Evolutionary conservation across 257 asterid species (phyloP), one percentile per base, ranked within the genome.

Genomic region (Nicotiana knightiana): DNA sequence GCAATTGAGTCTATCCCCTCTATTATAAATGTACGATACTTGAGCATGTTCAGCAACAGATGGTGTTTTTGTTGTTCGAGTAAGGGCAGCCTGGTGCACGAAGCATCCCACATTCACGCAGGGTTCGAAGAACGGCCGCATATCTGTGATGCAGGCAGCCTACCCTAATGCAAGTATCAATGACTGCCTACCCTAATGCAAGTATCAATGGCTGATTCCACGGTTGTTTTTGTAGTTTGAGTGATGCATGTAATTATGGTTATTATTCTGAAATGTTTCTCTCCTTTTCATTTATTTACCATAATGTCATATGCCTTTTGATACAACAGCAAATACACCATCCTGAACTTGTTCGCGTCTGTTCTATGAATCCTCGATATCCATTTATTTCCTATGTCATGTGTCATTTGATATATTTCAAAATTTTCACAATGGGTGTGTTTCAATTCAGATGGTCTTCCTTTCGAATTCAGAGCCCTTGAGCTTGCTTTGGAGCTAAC

Each of bases 401-500:
- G 46, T 71, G 26, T 75, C 80, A 26, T 75, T 75, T 75, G 80
- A 13, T 51, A 6, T 26, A 53, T 3, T 75, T 51, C 62, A 15
- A 9, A 7, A 7, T 51, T 75, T 51, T 75, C 26, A 48, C 35
- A 1, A 51, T 15, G 26, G 6, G 26, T 51, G 64, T 75, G 80
- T 21, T 85, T 86, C 90, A 88, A 62, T 91, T 85, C 91, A 96
- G 99, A 96, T 85, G 92, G 93, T 87, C 91, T 96, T 61, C 99
- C 99, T 84, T 96, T 96, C 64, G 99, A 96, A 89, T 94, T 96
- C 89, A 91, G 90, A 85, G 98, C 99, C 16, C 89, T 96, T 91
- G 99, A 96, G 91, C 93, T 96, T 83, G 98, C 98, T 84, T 86
- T 96, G 91, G 99, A 96, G 85, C 89, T 93, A 80, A 92, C 97